Conservation (phyloP, 441 rosid genomes). For the Biscutella laevigata region DNA sequence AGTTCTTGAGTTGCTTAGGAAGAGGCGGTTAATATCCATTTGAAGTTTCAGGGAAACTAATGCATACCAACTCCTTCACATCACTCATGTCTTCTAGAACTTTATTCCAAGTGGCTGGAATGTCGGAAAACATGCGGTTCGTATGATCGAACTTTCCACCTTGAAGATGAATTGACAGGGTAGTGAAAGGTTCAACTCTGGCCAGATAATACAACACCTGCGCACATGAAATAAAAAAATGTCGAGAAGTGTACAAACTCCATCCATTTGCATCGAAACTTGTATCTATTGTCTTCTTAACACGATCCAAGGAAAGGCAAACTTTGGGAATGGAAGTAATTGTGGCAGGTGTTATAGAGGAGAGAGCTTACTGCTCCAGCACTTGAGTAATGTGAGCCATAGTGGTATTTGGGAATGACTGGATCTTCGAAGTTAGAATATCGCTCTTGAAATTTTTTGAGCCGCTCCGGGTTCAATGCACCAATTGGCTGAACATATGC, state of each 20-base stretch:
- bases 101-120: conserved; percentile 94
- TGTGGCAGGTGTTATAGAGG: conserved; percentile 11
- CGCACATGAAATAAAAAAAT: conserved; percentile 24
- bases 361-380: conserved; percentile 81
- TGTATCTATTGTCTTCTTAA: background rate
- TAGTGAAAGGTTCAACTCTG: conserved; percentile 95
- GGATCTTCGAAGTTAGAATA: conserved; percentile 99
- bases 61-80: conserved; percentile 92
- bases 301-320: conserved; percentile 11
- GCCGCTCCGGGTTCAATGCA: conserved; percentile 78
- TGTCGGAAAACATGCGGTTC: conserved; percentile 91
- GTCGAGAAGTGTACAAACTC: conserved; percentile 10
- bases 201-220: conserved; percentile 96
- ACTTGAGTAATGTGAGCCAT: conserved; percentile 99
- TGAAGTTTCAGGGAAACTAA: conserved; percentile 18
- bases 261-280: conserved; percentile 11
- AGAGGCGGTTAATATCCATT: conserved; percentile 23
- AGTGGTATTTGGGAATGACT: conserved; percentile 96
- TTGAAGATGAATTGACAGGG: conserved; percentile 96
- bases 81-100: conserved; percentile 98
- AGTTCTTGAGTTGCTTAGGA: conserved; percentile 9
- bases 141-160: conserved; percentile 99
- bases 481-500: conserved; percentile 87
- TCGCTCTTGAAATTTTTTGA: conserved; percentile 90
- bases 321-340: conserved; percentile 10